Percentiles rank a stretch among this genome's conserved stretches.
Conservation (phyloP, 352 stramenopile species). For the Globisporangium solare region DNA sequence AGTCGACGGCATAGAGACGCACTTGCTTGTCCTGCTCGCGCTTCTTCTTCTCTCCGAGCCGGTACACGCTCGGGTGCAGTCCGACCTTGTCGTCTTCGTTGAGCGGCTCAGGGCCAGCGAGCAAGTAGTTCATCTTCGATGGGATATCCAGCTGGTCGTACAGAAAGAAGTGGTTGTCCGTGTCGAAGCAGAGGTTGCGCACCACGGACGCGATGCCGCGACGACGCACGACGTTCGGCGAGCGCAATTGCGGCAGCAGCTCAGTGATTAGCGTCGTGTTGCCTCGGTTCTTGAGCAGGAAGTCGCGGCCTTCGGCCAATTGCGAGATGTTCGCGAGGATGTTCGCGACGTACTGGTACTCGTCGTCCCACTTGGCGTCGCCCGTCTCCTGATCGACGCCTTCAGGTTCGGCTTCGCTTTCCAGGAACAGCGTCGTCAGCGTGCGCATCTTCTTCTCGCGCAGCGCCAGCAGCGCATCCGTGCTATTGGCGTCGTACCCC, state of each 20-base stretch:
- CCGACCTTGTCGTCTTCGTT: slow-evolving; percentile 77
- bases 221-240: slow-evolving; percentile 75
- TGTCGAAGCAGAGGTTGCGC: slow-evolving; percentile 87
- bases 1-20: slow-evolving; percentile 67
- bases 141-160: slow-evolving; percentile 83
- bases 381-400: slow-evolving; percentile 60
- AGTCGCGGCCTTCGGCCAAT: slow-evolving; percentile 70
- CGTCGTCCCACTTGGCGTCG: slow-evolving; percentile 83
- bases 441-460: slow-evolving; percentile 81
- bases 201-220: slow-evolving; percentile 60
- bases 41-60: slow-evolving; percentile 78
- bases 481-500: slow-evolving; percentile 45
- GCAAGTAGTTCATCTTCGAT: slow-evolving; percentile 70
- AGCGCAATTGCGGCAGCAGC: slow-evolving; percentile 74
- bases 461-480: slow-evolving; percentile 39
- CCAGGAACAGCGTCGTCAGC: slow-evolving; percentile 65
- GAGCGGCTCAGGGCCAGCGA: slow-evolving; percentile 69
- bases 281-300: slow-evolving; percentile 70
- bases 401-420: slow-evolving; percentile 71
- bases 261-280: slow-evolving; percentile 58
- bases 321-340: slow-evolving; percentile 85
- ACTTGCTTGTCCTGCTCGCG: slow-evolving; percentile 73
- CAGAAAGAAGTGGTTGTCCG: slow-evolving; percentile 85
- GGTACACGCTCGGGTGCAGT: slow-evolving; percentile 76
- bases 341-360: slow-evolving; percentile 86